phyloP scores from a whole-genome alignment of 2,329 filamentous ascomycete genomes.

The Drechslera avenae region DNA sequence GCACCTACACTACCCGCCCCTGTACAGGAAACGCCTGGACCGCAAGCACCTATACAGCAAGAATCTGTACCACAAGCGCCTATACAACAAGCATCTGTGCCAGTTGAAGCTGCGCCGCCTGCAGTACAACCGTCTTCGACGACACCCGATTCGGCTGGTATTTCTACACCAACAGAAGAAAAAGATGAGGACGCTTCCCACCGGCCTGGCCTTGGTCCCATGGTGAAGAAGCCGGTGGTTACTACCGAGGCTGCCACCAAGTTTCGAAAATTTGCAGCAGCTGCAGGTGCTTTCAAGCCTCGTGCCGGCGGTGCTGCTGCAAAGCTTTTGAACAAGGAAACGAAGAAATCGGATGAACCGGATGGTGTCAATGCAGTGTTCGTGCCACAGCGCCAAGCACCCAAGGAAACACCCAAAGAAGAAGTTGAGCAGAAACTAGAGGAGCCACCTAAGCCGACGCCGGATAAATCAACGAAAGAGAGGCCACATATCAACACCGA shows the following conservation, averaged over 20 bases:
- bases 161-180: constrained; percentile 30
- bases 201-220: constrained; percentile 83
- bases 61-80: constrained; percentile 2
- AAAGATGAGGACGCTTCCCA: constrained; percentile 60
- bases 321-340: constrained; percentile 65
- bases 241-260: constrained; percentile 74
- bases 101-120: constrained; percentile 33
- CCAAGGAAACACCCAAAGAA: constrained; percentile 33
- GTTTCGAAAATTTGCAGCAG: constrained; percentile 78
- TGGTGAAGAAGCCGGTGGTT: constrained; percentile 82
- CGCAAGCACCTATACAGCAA: constrained; percentile 4
- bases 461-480: constrained; percentile 38
- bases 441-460: constrained; percentile 24
- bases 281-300: constrained; percentile 77
- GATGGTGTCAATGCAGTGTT: constrained; percentile 92
- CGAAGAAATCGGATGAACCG: constrained; percentile 68
- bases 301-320: constrained; percentile 85
- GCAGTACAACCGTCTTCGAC: constrained; percentile 8
- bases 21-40: constrained; percentile 22
- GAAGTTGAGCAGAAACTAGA: constrained; percentile 36
- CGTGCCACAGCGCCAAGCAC: constrained; percentile 62
- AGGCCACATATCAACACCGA: constrained; percentile 39
- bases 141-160: constrained; percentile 10
- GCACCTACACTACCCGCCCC: constrained; percentile 27
- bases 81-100: constrained; percentile 12